Percentiles rank a stretch among this genome's conserved stretches.
phyloP scores from a whole-genome alignment of 2,329 filamentous ascomycete genomes.

The Trichothecium sympodiale region DNA sequence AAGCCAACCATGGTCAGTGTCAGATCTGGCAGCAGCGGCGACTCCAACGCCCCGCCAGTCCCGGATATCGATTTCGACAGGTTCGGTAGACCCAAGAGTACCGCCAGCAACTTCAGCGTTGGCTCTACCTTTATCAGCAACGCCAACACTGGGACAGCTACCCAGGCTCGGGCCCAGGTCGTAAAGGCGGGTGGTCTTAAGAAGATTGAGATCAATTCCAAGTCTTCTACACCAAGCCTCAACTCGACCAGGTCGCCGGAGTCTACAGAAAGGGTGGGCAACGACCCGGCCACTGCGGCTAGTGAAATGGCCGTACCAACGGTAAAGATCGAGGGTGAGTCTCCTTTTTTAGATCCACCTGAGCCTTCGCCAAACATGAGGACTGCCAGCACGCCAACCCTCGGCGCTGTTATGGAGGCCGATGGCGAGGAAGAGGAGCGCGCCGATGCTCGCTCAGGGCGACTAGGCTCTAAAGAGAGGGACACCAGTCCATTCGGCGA shows the following conservation, averaged over 20 bases:
- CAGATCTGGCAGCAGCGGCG: constrained; percentile 50
- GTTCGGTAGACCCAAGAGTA: constrained; percentile 44
- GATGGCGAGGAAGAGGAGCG: constrained; percentile 27
- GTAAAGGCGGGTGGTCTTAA: constrained; percentile 46
- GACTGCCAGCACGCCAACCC: constrained; percentile 27
- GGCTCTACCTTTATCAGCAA: constrained; percentile 59
- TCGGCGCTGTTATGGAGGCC: constrained; percentile 47
- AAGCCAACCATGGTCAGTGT: constrained; percentile 92
- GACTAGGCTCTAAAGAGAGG: constrained; percentile 15
- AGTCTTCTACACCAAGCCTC: constrained; percentile 18
- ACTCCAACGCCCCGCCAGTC: constrained; percentile 56
- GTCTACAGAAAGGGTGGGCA: background rate
- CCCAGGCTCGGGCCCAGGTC: constrained; percentile 46
- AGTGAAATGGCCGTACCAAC: constrained; percentile 1
- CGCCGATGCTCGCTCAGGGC: constrained; percentile 17
- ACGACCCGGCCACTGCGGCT: background rate
- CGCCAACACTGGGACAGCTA: constrained; percentile 40
- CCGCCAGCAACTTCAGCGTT: constrained; percentile 51
- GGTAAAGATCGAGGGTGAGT: constrained; percentile 31
- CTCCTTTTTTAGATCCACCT: constrained; percentile 42
- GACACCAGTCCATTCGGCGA: constrained; percentile 44
- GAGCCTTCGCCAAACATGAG: constrained; percentile 35
- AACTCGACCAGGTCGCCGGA: background rate
- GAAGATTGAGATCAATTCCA: constrained; percentile 29
- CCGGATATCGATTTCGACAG: constrained; percentile 58